Evolutionary conservation across 2,329 filamentous ascomycete species (phyloP), one percentile per base, ranked within the genome.

Genomic region (Trichophyton mentagrophytes): DNA sequence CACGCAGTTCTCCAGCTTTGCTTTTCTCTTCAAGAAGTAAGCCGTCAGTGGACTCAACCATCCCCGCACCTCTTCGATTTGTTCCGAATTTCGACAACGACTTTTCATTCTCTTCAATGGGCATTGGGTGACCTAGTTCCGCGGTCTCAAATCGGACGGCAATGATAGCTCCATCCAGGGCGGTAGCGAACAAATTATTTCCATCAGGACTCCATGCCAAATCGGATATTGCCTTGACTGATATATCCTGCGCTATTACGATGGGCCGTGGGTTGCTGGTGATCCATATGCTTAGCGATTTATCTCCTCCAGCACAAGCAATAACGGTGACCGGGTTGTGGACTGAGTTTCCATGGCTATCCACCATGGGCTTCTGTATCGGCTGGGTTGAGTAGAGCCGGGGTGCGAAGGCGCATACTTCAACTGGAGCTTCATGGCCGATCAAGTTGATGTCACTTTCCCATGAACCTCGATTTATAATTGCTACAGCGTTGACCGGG

Each of bases 371-470:
- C 72, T 60, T 80, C 70, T 76, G 74, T 22, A 74, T 74, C 8
- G 87, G 88, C 57, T 90, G 84, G 59, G 82, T 81, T 13, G 85
- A 85, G 69, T 97, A 99, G 22, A 99, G 77, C 64, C 93, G 82
- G 0, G 95, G 95, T 1, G 93, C 96, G 72, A 99, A 99, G 66
- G 93, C 89, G 78, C 92, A 96, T 2, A 99, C 93, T 75, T 99
- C 93, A 0, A 95, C 93, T 0, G 93, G 93, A 0, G 89, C 92
- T 78, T 99, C 93, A 71, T 99, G 93, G 7, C 93, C 93, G 63
- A 99, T 96, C 63, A 99, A 75, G 71, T 96, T 96, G 76, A 97
- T 97, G 69, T 99, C 90, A 65, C 90, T 90, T 69, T 96, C 90
- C 93, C 95, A 99, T 42, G 84, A 83, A 17, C 89, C 87, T 66